Evolutionary conservation across 441 rosid genomes (phyloP), one percentile per base, ranked within the genome.

Genomic region (Adansonia madagascariensis): DNA sequence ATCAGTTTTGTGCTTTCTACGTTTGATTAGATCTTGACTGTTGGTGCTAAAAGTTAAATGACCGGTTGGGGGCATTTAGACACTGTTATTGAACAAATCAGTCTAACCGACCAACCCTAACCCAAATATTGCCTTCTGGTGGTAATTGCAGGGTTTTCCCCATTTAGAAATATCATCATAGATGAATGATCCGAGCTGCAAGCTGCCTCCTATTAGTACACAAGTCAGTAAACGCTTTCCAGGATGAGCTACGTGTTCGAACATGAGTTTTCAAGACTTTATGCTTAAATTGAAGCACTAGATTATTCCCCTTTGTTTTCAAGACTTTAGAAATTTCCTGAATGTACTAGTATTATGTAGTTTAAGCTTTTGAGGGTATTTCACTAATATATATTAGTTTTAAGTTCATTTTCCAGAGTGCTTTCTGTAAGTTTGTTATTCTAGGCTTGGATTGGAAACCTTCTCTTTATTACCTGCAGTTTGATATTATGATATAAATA

Each of bases 351-450:
- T 61, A 49, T 47, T 62, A 2, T 62, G 31, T 62, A 64, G 69
- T 64, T 64, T 41, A 52, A 27, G 44, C 59, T 8, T 71, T 35
- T 2, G 14, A 70, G 60, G 10, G 49, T 39, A 59, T n/a, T 1
- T 22, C 39, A 12, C 2, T 18, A 20, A 8, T 6, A 4, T 18
- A 44, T 44, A 18, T 10, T 24, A 47, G 20, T 69, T 69, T 41
- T 4, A 9, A 31, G 46, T 52, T 8, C 7, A 27, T 56, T 52
- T 47, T 49, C 57, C 20, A 6, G 11, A 5, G 2, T 46, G 10
- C 10, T 68, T 68, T 49, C 39, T 47, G 53, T 47, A 47, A 68
- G 6, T 67, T 44, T 68, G 72, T 50, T 6, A 14, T 69, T 24
- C 39, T 7, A 50, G 11, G 68, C 41, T 11, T 69, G 41, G 18